Evolutionary conservation across 208 protist genomes (phyloP).

Genomic region (Wallacemonas sp.): DNA sequence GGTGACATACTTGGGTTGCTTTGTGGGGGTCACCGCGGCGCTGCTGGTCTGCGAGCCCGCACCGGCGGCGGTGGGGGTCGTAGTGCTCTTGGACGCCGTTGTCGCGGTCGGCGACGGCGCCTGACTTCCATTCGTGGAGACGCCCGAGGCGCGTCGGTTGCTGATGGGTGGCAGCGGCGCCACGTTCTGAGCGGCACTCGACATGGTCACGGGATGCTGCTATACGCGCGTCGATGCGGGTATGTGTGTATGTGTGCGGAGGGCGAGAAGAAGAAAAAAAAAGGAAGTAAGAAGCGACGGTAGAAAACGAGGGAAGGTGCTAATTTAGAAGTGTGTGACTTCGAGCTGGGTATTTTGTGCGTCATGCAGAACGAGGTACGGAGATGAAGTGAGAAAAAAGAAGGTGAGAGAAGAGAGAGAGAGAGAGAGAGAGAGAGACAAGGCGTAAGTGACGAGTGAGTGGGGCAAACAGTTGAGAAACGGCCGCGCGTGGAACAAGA

Average conservation of each 20-base stretch:
- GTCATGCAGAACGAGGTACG: no score
- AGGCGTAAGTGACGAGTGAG: no score
- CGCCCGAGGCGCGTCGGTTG: neutral
- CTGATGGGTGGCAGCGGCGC: neutral
- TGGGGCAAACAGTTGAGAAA: no score
- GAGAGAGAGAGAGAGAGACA: no score
- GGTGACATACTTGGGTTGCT: conserved; percentile 7
- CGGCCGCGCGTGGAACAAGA: no score
- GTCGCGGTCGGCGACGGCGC: neutral
- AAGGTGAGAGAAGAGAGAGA: no score
- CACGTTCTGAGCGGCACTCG: neutral
- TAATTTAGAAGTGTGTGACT: no score
- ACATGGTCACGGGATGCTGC: neutral
- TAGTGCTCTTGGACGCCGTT: neutral
- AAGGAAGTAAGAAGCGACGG: no score
- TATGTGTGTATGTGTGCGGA: neutral
- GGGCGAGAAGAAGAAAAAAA: neutral
- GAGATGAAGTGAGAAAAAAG: no score
- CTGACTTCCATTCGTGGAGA: neutral
- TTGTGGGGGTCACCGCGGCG: neutral
- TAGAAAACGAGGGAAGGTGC: no score
- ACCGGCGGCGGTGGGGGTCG: neutral
- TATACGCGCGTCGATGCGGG: neutral
- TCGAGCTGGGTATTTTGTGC: no score
- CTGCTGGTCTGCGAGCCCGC: no score